A percentile compares a stretch with the other conserved stretches of the same genome.
Conservation (phyloP, 169 alveolate species). For the Plasmodium vinckei region DNA sequence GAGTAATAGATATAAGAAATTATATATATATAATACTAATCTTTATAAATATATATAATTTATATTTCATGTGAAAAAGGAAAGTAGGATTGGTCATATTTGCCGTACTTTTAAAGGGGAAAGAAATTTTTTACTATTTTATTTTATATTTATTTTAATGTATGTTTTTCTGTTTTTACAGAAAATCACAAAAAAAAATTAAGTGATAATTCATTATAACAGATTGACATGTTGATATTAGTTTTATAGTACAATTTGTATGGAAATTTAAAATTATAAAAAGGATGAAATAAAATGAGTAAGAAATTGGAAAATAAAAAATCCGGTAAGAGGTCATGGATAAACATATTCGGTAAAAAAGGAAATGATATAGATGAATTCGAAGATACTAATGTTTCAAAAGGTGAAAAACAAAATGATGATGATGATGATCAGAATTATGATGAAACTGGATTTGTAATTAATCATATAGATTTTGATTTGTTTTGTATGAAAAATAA, state of each 20-base stretch:
- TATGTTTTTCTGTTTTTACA: too few relatives aligned
- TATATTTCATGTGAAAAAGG: too few relatives aligned
- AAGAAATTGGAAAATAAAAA: conserved; percentile 4
- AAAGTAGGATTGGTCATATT: too few relatives aligned
- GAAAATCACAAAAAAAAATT: too few relatives aligned
- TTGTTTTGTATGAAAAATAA: conserved; percentile 26
- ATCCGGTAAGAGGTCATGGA: conserved; percentile 2
- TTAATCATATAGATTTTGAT: conserved; percentile 64
- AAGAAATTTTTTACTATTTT: too few relatives aligned
- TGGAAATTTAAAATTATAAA: not conserved
- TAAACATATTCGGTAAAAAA: not conserved
- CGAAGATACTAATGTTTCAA: not conserved
- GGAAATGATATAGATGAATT: conserved; percentile 5
- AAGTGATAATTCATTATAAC: too few relatives aligned
- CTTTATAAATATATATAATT: too few relatives aligned
- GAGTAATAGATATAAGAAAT: too few relatives aligned
- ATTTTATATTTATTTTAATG: too few relatives aligned
- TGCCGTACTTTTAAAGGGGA: too few relatives aligned
- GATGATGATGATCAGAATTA: not conserved
- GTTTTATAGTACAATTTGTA: not conserved
- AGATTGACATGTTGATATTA: too few relatives aligned
- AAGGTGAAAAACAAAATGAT: not conserved
- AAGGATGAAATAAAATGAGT: conserved; percentile 11
- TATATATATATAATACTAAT: too few relatives aligned
- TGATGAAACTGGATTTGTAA: conserved; percentile 24